Conservation (phyloP, 2,329 filamentous ascomycete species). For the Trichoderma guizhouense region DNA sequence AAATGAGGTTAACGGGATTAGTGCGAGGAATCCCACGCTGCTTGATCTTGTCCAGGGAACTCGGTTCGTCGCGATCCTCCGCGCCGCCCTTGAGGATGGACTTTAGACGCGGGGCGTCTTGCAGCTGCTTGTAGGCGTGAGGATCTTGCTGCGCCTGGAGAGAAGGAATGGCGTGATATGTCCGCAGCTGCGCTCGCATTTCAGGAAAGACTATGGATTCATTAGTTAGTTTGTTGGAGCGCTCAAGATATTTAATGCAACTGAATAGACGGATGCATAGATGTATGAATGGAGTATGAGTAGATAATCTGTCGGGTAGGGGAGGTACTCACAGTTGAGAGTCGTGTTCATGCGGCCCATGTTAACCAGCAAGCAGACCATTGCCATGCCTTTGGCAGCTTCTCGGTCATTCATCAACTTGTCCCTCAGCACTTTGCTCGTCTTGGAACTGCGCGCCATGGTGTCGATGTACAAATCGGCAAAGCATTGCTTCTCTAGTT, state of each 20-base stretch:
- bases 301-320: no score
- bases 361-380: slow-evolving; percentile 97
- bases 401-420: slow-evolving; percentile 90
- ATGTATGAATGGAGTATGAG: background rate
- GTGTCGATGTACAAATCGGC: slow-evolving; percentile 97
- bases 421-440: slow-evolving; percentile 95
- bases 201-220: slow-evolving; percentile 80
- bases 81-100: slow-evolving; percentile 96
- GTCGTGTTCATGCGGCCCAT: slow-evolving; percentile 99
- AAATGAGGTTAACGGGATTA: slow-evolving; percentile 96
- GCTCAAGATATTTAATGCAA: background rate
- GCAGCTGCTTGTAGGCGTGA: slow-evolving; percentile 94
- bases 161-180: slow-evolving; percentile 96
- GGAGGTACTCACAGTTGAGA: slow-evolving; percentile 71
- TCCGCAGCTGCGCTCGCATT: slow-evolving; percentile 95
- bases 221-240: background rate
- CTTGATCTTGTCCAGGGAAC: slow-evolving; percentile 79
- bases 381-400: slow-evolving; percentile 96
- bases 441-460: slow-evolving; percentile 98
- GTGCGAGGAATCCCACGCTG: slow-evolving; percentile 64
- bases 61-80: slow-evolving; percentile 82
- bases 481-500: slow-evolving; percentile 68
- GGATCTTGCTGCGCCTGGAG: slow-evolving; percentile 92
- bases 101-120: slow-evolving; percentile 92
- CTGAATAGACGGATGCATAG: slow-evolving; percentile 20